A percentile compares a stretch with the other conserved stretches of the same genome.
phyloP scores from a whole-genome alignment of 345 rosid species.

The Moricandia arvensis region DNA sequence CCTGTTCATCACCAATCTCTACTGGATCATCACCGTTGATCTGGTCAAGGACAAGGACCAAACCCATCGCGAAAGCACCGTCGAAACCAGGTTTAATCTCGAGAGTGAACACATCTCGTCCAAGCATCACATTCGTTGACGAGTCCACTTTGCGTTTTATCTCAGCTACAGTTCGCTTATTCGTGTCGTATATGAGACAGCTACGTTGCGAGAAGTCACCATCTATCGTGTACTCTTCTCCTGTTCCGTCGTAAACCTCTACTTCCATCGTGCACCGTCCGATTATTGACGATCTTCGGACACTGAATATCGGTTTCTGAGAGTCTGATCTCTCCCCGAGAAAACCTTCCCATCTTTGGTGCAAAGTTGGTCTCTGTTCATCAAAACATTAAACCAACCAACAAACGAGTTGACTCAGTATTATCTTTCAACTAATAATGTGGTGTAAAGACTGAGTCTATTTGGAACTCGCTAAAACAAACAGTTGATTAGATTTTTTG shows the following conservation, averaged over 20 bases:
- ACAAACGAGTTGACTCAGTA: slow-evolving; percentile 30
- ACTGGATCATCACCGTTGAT: slow-evolving; percentile 55
- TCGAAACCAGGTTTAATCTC: slow-evolving; percentile 71
- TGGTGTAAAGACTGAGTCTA: background rate
- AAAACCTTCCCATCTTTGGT: slow-evolving; percentile 68
- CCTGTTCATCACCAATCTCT: slow-evolving; percentile 35
- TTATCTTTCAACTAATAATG: background rate
- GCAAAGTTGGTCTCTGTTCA: slow-evolving; percentile 66
- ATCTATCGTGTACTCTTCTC: slow-evolving; percentile 75
- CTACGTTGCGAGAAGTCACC: slow-evolving; percentile 61
- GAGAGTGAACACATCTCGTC: slow-evolving; percentile 73
- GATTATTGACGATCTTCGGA: slow-evolving; percentile 65
- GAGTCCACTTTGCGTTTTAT: slow-evolving; percentile 90
- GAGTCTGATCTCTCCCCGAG: slow-evolving; percentile 61
- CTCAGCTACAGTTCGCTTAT: slow-evolving; percentile 63
- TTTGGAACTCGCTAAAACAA: slow-evolving; percentile 4
- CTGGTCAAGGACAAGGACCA: slow-evolving; percentile 81
- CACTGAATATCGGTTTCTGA: slow-evolving; percentile 66
- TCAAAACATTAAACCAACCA: background rate
- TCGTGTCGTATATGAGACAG: slow-evolving; percentile 47
- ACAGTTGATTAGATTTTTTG: background rate
- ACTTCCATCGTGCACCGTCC: slow-evolving; percentile 53
- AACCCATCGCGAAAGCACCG: slow-evolving; percentile 81
- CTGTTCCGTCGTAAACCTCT: slow-evolving; percentile 53
- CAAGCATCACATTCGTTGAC: slow-evolving; percentile 74